Percentiles rank a stretch among this genome's conserved stretches.
Conservation (phyloP, 2,329 filamentous ascomycete species). For the Ramichloridium luteum region DNA sequence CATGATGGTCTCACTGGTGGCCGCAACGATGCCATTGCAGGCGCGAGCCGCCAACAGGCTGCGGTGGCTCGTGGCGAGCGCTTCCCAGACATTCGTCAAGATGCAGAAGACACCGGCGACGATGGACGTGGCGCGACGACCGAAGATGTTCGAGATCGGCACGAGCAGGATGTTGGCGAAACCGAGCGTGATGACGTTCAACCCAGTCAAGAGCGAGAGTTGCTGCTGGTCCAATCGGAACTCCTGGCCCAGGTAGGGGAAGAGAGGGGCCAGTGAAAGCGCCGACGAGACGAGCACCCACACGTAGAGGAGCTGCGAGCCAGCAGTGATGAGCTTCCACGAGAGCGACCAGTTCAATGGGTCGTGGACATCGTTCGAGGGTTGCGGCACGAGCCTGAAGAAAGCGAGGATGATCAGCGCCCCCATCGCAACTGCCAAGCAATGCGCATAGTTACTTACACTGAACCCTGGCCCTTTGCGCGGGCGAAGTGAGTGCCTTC, state of each 20-base stretch:
- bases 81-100: slow-evolving; percentile 33
- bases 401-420: slow-evolving; percentile 3
- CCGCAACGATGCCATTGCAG: slow-evolving; percentile 32
- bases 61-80: slow-evolving; percentile 30
- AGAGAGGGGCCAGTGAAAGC: slow-evolving; percentile 33
- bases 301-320: slow-evolving; percentile 30
- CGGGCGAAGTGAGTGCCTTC: slow-evolving; percentile 18
- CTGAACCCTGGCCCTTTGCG: slow-evolving; percentile 17
- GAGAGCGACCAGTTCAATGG: slow-evolving; percentile 19
- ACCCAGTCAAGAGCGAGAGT: slow-evolving; percentile 30
- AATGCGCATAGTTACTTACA: slow-evolving; percentile 16
- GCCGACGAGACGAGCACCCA: slow-evolving; percentile 33
- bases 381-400: slow-evolving; percentile 19
- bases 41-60: slow-evolving; percentile 33
- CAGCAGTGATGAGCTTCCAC: slow-evolving; percentile 25
- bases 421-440: neutral
- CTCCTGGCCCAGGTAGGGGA: slow-evolving; percentile 29
- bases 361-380: slow-evolving; percentile 15
- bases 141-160: slow-evolving; percentile 33
- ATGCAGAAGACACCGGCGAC: slow-evolving; percentile 30
- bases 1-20: slow-evolving; percentile 32
- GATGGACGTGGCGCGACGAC: slow-evolving; percentile 29
- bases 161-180: slow-evolving; percentile 35
- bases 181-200: slow-evolving; percentile 34
- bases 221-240: slow-evolving; percentile 31